Conservation (phyloP, 202 grass and related monocot species). For the Zizania palustris region DNA sequence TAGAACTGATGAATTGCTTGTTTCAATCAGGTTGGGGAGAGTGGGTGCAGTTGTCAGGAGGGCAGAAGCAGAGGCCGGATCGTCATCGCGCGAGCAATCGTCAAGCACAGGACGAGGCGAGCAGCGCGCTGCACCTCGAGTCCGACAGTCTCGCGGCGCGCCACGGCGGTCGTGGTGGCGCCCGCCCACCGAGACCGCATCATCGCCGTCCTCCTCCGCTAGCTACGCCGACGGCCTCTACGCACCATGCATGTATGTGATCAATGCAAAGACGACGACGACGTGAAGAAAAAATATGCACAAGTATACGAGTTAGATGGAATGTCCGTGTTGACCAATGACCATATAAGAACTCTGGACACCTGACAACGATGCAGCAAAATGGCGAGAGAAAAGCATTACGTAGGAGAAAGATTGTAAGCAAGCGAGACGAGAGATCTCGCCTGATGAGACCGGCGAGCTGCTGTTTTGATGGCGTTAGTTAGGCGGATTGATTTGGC, state of each 20-base stretch:
- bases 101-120: conserved; percentile 64
- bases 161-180: conserved; percentile 57
- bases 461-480: conserved; percentile 37
- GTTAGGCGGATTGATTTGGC: conserved; percentile 40
- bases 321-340: conserved; percentile 40
- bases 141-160: conserved; percentile 39
- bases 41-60: conserved; percentile 56
- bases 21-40: conserved; percentile 56
- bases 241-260: conserved; percentile 38
- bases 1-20: too few relatives aligned
- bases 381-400: conserved; percentile 17
- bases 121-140: conserved; percentile 62
- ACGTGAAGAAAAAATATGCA: conserved; percentile 14
- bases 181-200: conserved; percentile 61
- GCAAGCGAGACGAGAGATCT: conserved; percentile 36
- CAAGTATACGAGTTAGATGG: conserved; percentile 34
- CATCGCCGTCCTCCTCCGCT: conserved; percentile 44
- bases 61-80: conserved; percentile 72
- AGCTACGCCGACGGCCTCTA: conserved; percentile 43
- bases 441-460: conserved; percentile 31
- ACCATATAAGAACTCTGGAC: conserved; percentile 18
- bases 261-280: conserved; percentile 15
- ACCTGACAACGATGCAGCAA: conserved; percentile 27
- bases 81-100: conserved; percentile 55
- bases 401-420: not conserved